Evolutionary conservation across 257 asterid species (phyloP).

Genomic region (Ocimum tenuiflorum): DNA sequence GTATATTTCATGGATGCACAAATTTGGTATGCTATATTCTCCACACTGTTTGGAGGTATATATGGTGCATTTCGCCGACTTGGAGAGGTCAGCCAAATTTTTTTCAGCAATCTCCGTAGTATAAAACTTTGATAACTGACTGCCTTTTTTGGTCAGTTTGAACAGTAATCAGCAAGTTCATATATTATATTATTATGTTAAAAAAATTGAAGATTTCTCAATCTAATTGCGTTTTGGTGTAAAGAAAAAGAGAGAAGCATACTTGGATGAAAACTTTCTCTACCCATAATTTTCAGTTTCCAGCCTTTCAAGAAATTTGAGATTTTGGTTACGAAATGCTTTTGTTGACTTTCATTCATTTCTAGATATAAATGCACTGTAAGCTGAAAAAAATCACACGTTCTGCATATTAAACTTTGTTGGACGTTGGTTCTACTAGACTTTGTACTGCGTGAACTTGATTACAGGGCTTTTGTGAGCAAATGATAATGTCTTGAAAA

Average conservation of each 20-base stretch:
- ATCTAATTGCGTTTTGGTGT: background rate
- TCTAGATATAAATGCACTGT: background rate
- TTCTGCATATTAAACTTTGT: background rate
- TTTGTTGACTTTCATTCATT: background rate
- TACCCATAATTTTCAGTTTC: background rate
- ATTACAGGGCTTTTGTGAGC: background rate
- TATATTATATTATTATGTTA: background rate
- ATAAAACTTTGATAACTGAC: background rate
- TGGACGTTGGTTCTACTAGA: background rate
- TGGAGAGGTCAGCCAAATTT: constrained; percentile 51
- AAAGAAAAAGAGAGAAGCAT: background rate
- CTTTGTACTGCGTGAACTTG: background rate
- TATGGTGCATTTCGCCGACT: constrained; percentile 96
- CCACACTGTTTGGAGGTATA: constrained; percentile 84
- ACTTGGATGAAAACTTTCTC: background rate
- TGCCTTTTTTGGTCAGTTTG: background rate
- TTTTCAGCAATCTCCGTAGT: background rate
- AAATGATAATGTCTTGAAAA: background rate
- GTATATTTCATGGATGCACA: constrained; percentile 89
- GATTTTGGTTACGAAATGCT: background rate
- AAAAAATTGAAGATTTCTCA: background rate
- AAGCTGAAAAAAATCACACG: background rate
- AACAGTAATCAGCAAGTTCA: background rate
- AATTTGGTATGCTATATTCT: constrained; percentile 95
- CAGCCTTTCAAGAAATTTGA: background rate